Percentiles rank a stretch among this genome's conserved stretches.
Conservation (phyloP, 192 early-diverging fungal genomes). For the Coemansia sp. region DNA sequence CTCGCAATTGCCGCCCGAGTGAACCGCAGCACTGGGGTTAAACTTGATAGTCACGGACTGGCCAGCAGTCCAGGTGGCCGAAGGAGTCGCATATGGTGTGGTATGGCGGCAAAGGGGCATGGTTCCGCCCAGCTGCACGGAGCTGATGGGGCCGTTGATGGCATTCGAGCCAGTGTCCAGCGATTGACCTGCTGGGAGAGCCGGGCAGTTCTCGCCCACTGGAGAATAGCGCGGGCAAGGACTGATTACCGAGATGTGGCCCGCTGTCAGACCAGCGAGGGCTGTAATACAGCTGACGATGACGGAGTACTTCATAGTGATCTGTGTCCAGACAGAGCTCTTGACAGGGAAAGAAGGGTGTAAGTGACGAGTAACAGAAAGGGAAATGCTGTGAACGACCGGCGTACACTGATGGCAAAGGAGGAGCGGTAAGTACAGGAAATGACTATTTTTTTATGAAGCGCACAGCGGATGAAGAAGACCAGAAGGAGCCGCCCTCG, state of each 20-base stretch:
- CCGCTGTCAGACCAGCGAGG: slow-evolving; percentile 16
- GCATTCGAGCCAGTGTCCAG: slow-evolving; percentile 28
- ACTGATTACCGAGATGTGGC: slow-evolving; percentile 20
- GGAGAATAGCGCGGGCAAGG: slow-evolving; percentile 38
- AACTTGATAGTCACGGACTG: slow-evolving; percentile 31
- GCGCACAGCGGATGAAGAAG: slow-evolving; percentile 6
- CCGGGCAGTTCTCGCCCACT: slow-evolving; percentile 30
- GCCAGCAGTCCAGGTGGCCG: slow-evolving; percentile 39
- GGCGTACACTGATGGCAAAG: not conserved
- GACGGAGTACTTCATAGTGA: not conserved
- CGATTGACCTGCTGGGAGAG: slow-evolving; percentile 32
- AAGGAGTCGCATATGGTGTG: slow-evolving; percentile 23
- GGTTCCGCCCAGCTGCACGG: not conserved
- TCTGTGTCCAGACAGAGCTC: not conserved
- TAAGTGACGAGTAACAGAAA: not conserved
- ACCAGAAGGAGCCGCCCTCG: not conserved
- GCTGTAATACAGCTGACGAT: not conserved
- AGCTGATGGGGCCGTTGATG: slow-evolving; percentile 35
- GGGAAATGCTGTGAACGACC: not conserved
- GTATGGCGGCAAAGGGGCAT: slow-evolving; percentile 35
- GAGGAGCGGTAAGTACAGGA: not conserved
- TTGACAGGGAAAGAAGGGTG: not conserved
- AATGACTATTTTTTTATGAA: not conserved
- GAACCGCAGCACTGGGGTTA: slow-evolving; percentile 13
- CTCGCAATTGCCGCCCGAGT: slow-evolving; percentile 56